Evolutionary conservation across 1,284 basidiomycete species (phyloP).

Genomic region (Irpex sp.): DNA sequence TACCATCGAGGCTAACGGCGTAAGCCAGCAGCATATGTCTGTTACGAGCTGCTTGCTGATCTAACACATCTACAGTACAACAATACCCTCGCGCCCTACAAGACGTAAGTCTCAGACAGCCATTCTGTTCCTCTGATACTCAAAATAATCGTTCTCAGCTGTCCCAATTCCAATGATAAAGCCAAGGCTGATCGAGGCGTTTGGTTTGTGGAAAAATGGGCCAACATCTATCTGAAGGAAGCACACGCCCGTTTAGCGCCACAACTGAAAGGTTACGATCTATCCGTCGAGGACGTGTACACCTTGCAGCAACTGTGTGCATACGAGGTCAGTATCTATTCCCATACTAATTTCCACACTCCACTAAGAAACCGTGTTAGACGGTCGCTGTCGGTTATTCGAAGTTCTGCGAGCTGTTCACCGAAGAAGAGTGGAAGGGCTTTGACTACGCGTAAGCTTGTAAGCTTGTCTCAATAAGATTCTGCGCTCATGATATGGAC

Average conservation of each 20-base stretch:
- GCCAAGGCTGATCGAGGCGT: slow-evolving; percentile 54
- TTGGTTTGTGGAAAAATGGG: slow-evolving; percentile 62
- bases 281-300: slow-evolving; percentile 72
- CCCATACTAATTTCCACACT: neutral
- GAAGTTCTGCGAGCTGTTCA: slow-evolving; percentile 88
- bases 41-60: neutral
- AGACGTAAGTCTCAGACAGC: slow-evolving; percentile 42
- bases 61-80: slow-evolving; percentile 33
- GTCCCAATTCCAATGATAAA: slow-evolving; percentile 53
- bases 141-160: slow-evolving; percentile 32
- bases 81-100: slow-evolving; percentile 76
- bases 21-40: slow-evolving; percentile 27
- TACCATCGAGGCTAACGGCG: slow-evolving; percentile 67
- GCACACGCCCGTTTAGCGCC: slow-evolving; percentile 63
- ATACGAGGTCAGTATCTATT: slow-evolving; percentile 61
- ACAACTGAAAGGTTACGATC: slow-evolving; percentile 59
- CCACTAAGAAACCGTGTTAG: slow-evolving; percentile 31
- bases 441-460: slow-evolving; percentile 75
- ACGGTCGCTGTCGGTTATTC: slow-evolving; percentile 90
- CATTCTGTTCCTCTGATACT: neutral
- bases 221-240: slow-evolving; percentile 63
- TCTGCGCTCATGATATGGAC: neutral
- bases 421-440: slow-evolving; percentile 85
- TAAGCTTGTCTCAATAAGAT: neutral
- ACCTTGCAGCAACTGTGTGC: slow-evolving; percentile 78